These are phyloP conservation scores for Aegilops tauschii DNA, from an alignment of 176 grass and related monocot species.

Conservation along the genomic window DNA sequence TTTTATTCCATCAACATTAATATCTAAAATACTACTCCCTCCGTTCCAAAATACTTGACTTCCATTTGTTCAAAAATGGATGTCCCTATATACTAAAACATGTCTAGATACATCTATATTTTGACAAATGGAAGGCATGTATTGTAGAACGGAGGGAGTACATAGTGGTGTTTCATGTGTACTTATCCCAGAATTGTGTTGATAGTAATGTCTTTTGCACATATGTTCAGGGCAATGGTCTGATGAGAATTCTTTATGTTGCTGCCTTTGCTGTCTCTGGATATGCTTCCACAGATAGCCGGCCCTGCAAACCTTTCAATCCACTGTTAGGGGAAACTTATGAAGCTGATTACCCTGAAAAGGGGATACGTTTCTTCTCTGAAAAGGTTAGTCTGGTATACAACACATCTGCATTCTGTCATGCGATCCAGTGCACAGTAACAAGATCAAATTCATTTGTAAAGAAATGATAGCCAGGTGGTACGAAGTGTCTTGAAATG, in stretches of 20 bases:
- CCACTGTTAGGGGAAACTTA: constrained; percentile 92
- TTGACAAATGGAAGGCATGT: no score
- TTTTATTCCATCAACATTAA: not conserved
- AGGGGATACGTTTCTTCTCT: constrained; percentile 82
- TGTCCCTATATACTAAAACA: no score
- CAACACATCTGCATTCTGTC: constrained; percentile 5
- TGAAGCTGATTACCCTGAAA: constrained; percentile 89
- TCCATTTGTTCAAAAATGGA: no score
- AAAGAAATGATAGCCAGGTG: not conserved
- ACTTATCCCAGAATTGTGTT: not conserved
- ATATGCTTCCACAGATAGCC: constrained; percentile 76
- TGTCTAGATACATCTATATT: no score
- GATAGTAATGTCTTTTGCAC: constrained; percentile 24
- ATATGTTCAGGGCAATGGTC: constrained; percentile 64
- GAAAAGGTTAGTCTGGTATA: constrained; percentile 63
- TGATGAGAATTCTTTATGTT: constrained; percentile 84
- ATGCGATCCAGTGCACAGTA: not conserved
- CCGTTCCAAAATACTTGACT: no score
- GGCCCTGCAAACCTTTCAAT: constrained; percentile 92
- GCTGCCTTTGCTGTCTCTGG: constrained; percentile 93
- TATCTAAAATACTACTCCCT: not conserved
- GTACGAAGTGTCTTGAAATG: not conserved
- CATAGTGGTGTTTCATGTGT: constrained; percentile 11
- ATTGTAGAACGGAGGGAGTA: no score
- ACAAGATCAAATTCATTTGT: constrained; percentile 7